Evolutionary conservation across 176 grass and related monocot species (phyloP).

Genomic region (Carex pumila): DNA sequence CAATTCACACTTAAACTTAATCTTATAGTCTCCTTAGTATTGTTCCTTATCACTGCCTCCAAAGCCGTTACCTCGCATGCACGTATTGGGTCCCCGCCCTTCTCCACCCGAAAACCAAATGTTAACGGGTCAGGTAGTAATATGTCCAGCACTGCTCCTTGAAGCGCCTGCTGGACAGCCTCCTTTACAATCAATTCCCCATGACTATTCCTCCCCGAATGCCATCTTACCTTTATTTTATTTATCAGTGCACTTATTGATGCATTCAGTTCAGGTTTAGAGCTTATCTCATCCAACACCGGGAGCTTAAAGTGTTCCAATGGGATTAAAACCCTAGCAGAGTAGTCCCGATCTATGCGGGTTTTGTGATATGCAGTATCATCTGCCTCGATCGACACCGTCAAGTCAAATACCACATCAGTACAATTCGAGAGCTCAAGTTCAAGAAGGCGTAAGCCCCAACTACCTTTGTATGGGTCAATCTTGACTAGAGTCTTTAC

Average conservation of each 20-base stretch:
- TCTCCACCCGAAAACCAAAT: conserved; percentile 75
- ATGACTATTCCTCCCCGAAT: conserved; percentile 91
- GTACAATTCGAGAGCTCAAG: conserved; percentile 93
- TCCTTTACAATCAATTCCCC: conserved; percentile 97
- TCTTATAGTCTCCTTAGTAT: conserved; percentile 82
- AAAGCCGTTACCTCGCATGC: conserved; percentile 81
- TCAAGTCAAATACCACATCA: conserved; percentile 91
- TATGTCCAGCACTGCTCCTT: conserved; percentile 91
- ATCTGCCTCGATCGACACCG: conserved; percentile 51
- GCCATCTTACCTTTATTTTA: conserved; percentile 96
- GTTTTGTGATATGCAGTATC: conserved; percentile 59
- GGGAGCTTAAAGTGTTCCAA: conserved; percentile 96
- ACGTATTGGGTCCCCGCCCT: conserved; percentile 34
- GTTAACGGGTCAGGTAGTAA: conserved; percentile 86
- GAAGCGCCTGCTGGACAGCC: conserved; percentile 80
- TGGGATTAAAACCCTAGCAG: conserved; percentile 90
- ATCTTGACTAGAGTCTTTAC: conserved; percentile 54
- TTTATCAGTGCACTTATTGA: conserved; percentile 88
- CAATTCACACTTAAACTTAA: conserved; percentile 84
- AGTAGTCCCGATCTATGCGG: conserved; percentile 93
- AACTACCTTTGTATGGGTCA: conserved; percentile 86
- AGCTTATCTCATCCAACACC: conserved; percentile 91
- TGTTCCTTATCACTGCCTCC: conserved; percentile 79
- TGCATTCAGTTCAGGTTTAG: conserved; percentile 84
- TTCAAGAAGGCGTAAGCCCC: conserved; percentile 87